Base-by-base conservation (phyloP, 768 basidiomycete genomes). In the Lepiota venenata region DNA sequence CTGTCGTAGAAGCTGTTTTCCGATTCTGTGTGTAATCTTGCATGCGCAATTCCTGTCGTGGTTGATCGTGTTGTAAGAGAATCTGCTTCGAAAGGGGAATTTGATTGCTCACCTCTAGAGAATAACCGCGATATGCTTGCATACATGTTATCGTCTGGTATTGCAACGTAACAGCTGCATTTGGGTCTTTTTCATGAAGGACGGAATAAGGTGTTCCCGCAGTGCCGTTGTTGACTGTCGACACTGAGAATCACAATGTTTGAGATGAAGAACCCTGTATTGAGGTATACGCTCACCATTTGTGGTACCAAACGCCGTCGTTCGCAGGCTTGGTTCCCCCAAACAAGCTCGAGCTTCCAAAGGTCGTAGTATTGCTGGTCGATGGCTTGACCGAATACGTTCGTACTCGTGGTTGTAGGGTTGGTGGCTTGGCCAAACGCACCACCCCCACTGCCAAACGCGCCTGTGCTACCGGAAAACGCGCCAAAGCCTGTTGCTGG, bases 131-230 rank as follows among this genome's bases (percentile, higher is more conserved):
- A 64, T 93, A 96, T 15, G 79, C 78, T 14, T 88, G 88, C 78
- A 88, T 91, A 58, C 85, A 86, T 15, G 85, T 80, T 50, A 93
- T 92, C 36, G 85, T 80, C 68, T 95, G 92, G 67, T 88, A 96
- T 57, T 89, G 86, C 39, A 87, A 73, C 39, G 42, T 47, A 8
- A 40, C n/a, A 4, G 73, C 81, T 11, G 70, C 55, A 47, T 48
- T 73, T 15, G 72, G 59, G 54, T 94, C 92, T 61, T 91, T 91
- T 64, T 94, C 92, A 35, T 50, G 65, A 57, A 75, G 82, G 4
- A 74, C 69, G 41, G 67, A 66, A 63, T 85, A 94, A 2, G 80
- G 67, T 2, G 91, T 85, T 58, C 83, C 83, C 14, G 81, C 72
- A 0, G 88, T 79, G 37, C 93, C 92, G 12, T 83, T 84, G 21